phyloP scores from a whole-genome alignment of 2,329 filamentous ascomycete genomes.

The Blastomyces percursus region DNA sequence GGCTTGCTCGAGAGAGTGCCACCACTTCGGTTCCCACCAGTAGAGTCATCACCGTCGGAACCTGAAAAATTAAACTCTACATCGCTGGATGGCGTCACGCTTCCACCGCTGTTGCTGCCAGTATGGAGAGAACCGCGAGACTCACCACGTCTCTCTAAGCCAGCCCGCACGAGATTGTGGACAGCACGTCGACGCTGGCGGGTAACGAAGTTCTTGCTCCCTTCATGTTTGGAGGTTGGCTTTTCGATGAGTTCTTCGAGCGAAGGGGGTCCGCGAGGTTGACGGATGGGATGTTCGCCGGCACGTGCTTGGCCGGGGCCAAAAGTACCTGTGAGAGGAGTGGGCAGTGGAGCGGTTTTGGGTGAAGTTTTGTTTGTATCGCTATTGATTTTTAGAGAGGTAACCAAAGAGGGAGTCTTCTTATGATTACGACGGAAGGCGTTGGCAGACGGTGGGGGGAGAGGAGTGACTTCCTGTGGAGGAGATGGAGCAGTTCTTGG shows the following conservation, averaged over 20 bases:
- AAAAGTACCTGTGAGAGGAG: slow-evolving; percentile 73
- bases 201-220: slow-evolving; percentile 92
- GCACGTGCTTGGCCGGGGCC: slow-evolving; percentile 86
- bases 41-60: slow-evolving; percentile 51
- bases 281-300: slow-evolving; percentile 86
- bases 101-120: slow-evolving; percentile 47
- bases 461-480: slow-evolving; percentile 54
- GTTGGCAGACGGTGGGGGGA: slow-evolving; percentile 79
- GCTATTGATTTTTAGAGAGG: slow-evolving; percentile 35
- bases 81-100: slow-evolving; percentile 84
- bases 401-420: slow-evolving; percentile 61
- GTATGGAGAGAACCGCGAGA: slow-evolving; percentile 57
- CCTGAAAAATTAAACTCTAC: slow-evolving; percentile 53
- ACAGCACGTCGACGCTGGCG: slow-evolving; percentile 87
- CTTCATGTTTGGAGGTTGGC: slow-evolving; percentile 85
- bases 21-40: neutral
- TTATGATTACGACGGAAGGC: slow-evolving; percentile 91
- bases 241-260: slow-evolving; percentile 83
- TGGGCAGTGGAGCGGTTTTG: slow-evolving; percentile 73
- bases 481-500: slow-evolving; percentile 56
- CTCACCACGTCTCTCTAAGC: slow-evolving; percentile 67
- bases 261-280: slow-evolving; percentile 82
- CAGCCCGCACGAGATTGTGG: slow-evolving; percentile 81
- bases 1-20: slow-evolving; percentile 63
- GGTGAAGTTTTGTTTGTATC: slow-evolving; percentile 45